A percentile compares a stretch with the other conserved stretches of the same genome.
phyloP scores from a whole-genome alignment of 1,139 yeast species.

The Candida tetrigidarum region DNA sequence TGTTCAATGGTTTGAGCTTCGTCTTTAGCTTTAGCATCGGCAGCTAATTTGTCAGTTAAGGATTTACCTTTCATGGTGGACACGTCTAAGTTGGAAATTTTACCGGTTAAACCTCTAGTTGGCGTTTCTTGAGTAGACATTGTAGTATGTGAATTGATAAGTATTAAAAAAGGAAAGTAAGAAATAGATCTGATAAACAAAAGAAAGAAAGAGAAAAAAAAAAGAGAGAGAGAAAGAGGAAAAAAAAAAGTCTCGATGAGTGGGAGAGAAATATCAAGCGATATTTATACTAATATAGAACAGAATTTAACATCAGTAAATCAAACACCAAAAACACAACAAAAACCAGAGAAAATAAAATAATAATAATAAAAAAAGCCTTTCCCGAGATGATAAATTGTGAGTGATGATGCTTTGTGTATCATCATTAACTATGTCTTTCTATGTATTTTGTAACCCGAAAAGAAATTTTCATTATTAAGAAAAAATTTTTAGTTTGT shows the following conservation, averaged over 20 bases:
- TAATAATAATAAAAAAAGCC: constrained; percentile 1
- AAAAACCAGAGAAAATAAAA: neutral
- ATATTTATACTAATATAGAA: constrained; percentile 4
- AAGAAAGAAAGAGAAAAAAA: neutral
- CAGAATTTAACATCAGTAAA: neutral
- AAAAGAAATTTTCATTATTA: neutral
- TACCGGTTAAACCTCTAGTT: constrained; percentile 53
- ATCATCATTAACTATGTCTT: neutral
- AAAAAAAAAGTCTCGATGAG: constrained; percentile 5
- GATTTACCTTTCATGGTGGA: constrained; percentile 37
- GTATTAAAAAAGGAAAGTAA: too few relatives aligned
- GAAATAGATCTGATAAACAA: neutral
- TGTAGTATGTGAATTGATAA: neutral
- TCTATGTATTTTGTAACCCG: constrained; percentile 1
- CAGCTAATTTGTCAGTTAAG: constrained; percentile 50
- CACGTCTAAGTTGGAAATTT: constrained; percentile 48
- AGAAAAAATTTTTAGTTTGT: neutral
- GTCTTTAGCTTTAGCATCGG: constrained; percentile 49
- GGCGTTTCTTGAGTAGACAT: constrained; percentile 47
- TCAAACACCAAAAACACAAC: too few relatives aligned
- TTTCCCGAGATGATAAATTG: neutral
- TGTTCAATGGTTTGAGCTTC: constrained; percentile 30
- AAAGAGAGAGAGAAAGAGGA: neutral
- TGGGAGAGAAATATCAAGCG: constrained; percentile 3
- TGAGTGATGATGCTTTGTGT: neutral